Evolutionary conservation across 208 protist species (phyloP).

Genomic region (Leishmania aethiopica): DNA sequence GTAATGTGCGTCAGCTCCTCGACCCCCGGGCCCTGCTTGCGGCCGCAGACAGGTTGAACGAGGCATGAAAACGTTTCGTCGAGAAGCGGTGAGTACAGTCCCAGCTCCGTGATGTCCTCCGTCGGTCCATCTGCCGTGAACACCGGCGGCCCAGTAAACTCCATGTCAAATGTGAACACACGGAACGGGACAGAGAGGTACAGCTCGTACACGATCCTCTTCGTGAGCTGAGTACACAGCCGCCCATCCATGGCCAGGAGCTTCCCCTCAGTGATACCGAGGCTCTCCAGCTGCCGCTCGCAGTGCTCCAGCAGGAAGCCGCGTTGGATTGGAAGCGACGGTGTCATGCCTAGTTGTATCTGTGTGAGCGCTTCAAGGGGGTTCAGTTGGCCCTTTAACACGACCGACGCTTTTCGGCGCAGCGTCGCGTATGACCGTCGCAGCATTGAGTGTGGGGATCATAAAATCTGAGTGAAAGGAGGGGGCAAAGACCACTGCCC

Average conservation of each 20-base stretch:
- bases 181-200: conserved; percentile 91
- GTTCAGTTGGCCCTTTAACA: conserved; percentile 36
- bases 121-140: conserved; percentile 87
- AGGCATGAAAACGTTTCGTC: conserved; percentile 79
- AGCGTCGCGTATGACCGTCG: conserved; percentile 8
- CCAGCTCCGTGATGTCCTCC: conserved; percentile 90
- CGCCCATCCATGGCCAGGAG: conserved; percentile 82
- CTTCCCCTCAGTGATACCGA: conserved; percentile 79
- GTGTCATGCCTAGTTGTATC: conserved; percentile 83
- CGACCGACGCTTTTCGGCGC: background rate
- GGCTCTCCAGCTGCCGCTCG: conserved; percentile 56
- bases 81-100: conserved; percentile 74
- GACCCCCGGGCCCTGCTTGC: conserved; percentile 62
- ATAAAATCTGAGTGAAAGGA: background rate
- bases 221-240: conserved; percentile 67
- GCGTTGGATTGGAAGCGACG: conserved; percentile 64
- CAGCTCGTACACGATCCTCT: conserved; percentile 69
- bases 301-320: conserved; percentile 86
- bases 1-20: conserved; percentile 79
- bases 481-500: background rate
- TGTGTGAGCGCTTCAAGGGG: conserved; percentile 82
- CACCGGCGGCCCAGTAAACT: conserved; percentile 86
- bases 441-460: background rate
- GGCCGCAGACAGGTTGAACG: conserved; percentile 61
- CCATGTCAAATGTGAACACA: conserved; percentile 89